Evolutionary conservation across 106 monocot species (phyloP).

Genomic region (Apostasia shenzhenica): DNA sequence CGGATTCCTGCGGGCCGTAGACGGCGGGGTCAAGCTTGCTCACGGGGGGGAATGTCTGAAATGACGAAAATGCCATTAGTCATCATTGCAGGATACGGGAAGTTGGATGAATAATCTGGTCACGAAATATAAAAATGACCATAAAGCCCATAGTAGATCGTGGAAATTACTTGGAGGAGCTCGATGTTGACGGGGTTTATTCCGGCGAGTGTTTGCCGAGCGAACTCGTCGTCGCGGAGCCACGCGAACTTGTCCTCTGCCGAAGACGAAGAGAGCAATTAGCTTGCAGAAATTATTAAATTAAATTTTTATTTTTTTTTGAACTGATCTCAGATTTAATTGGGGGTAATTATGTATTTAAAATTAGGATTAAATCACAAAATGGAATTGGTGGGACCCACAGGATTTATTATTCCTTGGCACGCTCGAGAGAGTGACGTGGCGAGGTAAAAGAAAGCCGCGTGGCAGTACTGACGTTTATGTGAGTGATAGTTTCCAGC

Average conservation of each 20-base stretch:
- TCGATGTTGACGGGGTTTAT: slow-evolving; percentile 92
- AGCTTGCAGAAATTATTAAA: too few species aligned
- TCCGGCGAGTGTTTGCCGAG: slow-evolving; percentile 71
- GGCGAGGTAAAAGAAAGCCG: too few species aligned
- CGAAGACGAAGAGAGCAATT: not conserved
- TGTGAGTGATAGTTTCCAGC: too few species aligned
- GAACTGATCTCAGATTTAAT: too few species aligned
- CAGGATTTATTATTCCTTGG: too few species aligned
- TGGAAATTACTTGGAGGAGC: slow-evolving; percentile 42
- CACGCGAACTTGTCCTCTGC: slow-evolving; percentile 97
- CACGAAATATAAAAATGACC: not conserved
- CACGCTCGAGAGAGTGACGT: too few species aligned
- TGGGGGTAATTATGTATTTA: too few species aligned
- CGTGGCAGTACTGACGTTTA: too few species aligned
- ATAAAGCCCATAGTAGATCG: not conserved
- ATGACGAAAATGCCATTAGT: not conserved
- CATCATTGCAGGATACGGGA: not conserved
- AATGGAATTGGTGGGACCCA: too few species aligned
- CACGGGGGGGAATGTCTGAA: slow-evolving; percentile 69
- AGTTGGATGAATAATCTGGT: too few species aligned
- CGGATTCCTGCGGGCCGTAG: slow-evolving; percentile 77
- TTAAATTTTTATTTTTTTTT: too few species aligned
- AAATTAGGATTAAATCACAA: too few species aligned
- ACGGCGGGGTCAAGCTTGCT: slow-evolving; percentile 81
- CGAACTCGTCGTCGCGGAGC: slow-evolving; percentile 95